phyloP scores from a whole-genome alignment of 1,284 basidiomycete species.

The Ustilago hordei region DNA sequence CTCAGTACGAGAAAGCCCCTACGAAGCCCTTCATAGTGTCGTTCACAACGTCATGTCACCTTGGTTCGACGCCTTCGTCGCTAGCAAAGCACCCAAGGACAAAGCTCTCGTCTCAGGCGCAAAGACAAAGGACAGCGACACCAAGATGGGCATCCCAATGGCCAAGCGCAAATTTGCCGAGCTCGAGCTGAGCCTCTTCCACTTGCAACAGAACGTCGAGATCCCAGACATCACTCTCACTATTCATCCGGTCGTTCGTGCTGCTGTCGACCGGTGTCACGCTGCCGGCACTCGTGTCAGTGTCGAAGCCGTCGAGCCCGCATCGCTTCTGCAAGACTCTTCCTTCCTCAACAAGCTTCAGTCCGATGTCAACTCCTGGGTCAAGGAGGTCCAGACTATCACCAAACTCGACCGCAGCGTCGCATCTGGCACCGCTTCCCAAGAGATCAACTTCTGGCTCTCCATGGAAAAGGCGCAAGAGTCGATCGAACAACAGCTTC shows the following conservation, averaged over 20 bases:
- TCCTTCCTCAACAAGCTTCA: slow-evolving; percentile 94
- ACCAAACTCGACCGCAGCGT: slow-evolving; percentile 92
- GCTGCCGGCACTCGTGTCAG: slow-evolving; percentile 76
- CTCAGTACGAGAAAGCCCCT: slow-evolving; percentile 74
- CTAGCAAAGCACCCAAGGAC: slow-evolving; percentile 69
- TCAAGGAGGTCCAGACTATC: slow-evolving; percentile 96
- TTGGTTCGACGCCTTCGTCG: slow-evolving; percentile 96
- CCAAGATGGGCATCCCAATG: slow-evolving; percentile 95
- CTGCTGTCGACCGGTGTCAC: slow-evolving; percentile 77
- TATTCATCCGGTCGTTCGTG: slow-evolving; percentile 89
- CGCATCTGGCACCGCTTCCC: slow-evolving; percentile 93
- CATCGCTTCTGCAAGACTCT: slow-evolving; percentile 83
- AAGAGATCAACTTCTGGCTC: slow-evolving; percentile 99
- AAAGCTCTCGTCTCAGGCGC: slow-evolving; percentile 36
- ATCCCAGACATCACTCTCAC: slow-evolving; percentile 95
- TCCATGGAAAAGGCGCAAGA: slow-evolving; percentile 93
- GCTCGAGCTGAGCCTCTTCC: slow-evolving; percentile 92
- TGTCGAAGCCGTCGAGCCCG: slow-evolving; percentile 79
- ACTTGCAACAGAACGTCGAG: slow-evolving; percentile 98
- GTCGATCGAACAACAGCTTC: slow-evolving; percentile 88
- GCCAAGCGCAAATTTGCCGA: slow-evolving; percentile 99
- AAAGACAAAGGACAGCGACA: slow-evolving; percentile 69
- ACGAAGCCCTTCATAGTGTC: slow-evolving; percentile 94
- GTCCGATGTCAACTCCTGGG: slow-evolving; percentile 95
- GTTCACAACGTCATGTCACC: slow-evolving; percentile 96